Evolutionary conservation across 805 yeast genomes (phyloP).

Genomic region (Priceomyces carsonii): DNA sequence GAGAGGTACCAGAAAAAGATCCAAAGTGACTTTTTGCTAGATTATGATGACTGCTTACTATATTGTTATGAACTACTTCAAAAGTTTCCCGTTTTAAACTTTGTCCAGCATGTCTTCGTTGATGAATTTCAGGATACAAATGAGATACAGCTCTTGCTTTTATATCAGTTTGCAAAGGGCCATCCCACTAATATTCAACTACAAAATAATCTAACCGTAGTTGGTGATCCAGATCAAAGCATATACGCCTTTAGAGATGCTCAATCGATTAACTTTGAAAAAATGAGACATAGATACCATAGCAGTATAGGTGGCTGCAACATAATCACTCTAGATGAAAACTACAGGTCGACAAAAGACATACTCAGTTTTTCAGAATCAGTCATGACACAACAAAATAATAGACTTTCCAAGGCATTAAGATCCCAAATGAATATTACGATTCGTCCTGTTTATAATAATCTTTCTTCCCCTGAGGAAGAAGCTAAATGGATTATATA

Average conservation of each 20-base stretch:
- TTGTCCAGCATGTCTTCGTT: slow-evolving; percentile 70
- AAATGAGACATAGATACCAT: slow-evolving; percentile 47
- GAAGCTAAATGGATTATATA: slow-evolving; percentile 64
- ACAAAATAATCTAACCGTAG: slow-evolving; percentile 70
- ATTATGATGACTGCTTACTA: slow-evolving; percentile 82
- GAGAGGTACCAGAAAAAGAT: slow-evolving; percentile 53
- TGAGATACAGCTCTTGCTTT: slow-evolving; percentile 67
- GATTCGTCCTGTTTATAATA: slow-evolving; percentile 48
- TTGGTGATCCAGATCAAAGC: slow-evolving; percentile 96
- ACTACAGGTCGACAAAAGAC: slow-evolving; percentile 76
- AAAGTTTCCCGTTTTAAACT: slow-evolving; percentile 45
- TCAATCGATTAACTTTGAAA: slow-evolving; percentile 60
- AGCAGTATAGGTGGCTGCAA: slow-evolving; percentile 19
- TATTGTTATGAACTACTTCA: slow-evolving; percentile 52
- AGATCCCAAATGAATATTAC: slow-evolving; percentile 45
- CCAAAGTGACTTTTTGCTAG: slow-evolving; percentile 47
- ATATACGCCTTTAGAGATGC: slow-evolving; percentile 90
- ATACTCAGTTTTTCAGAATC: slow-evolving; percentile 66
- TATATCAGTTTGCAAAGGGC: slow-evolving; percentile 47
- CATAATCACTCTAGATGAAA: slow-evolving; percentile 55
- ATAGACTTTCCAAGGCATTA: slow-evolving; percentile 45
- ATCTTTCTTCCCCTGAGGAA: slow-evolving; percentile 38
- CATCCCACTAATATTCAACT: slow-evolving; percentile 26
- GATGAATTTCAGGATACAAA: slow-evolving; percentile 97
- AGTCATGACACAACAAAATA: slow-evolving; percentile 61